A percentile compares a stretch with the other conserved stretches of the same genome.
These are phyloP conservation scores for Vinca minor DNA, from an alignment of 257 asterid genomes.

Conservation along the genomic window DNA sequence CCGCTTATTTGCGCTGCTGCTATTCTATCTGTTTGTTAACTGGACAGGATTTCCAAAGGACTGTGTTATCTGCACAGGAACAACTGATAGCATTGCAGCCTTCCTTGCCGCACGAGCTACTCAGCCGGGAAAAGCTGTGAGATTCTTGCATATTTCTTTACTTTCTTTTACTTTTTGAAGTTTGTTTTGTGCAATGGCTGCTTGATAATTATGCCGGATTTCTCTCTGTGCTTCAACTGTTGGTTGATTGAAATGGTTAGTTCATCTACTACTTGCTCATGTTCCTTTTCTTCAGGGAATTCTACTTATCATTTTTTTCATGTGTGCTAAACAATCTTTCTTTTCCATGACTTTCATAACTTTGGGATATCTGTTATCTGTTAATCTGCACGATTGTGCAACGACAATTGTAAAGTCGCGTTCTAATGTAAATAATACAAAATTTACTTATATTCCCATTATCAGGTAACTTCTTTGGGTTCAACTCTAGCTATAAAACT, in stretches of 20 bases:
- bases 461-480: constrained; percentile 87
- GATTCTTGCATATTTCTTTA: constrained; percentile 14
- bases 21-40: not conserved
- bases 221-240: not conserved
- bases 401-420: not conserved
- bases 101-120: constrained; percentile 83
- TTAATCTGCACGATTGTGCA: not conserved
- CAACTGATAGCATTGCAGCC: constrained; percentile 96
- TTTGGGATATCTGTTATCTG: not conserved
- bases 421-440: not conserved
- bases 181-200: not conserved
- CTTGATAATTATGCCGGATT: not conserved
- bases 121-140: constrained; percentile 86
- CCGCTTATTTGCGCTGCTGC: not conserved
- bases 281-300: not conserved
- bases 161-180: constrained; percentile 2
- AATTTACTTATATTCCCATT: constrained; percentile 1
- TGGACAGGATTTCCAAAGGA: constrained; percentile 59
- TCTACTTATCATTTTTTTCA: not conserved
- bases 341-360: not conserved
- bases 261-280: not conserved
- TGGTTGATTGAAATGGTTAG: not conserved
- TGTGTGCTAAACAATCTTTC: not conserved
- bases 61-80: constrained; percentile 82
- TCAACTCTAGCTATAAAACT: constrained; percentile 92